phyloP scores from a whole-genome alignment of 1,139 yeast genomes.

The Yueomyces sp. region DNA sequence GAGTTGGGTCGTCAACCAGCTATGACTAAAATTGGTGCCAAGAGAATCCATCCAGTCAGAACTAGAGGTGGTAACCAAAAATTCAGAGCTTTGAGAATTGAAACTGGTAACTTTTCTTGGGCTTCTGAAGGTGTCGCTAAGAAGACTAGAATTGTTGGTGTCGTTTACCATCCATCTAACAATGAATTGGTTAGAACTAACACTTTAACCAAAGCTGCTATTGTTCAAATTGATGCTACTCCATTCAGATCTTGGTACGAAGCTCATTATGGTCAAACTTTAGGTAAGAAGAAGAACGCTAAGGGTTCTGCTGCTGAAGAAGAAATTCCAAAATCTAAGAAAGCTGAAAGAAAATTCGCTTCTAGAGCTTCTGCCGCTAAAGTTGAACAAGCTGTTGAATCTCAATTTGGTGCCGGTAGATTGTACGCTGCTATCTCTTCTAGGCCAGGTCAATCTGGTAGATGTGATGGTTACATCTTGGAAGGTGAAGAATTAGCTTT shows the following conservation, averaged over 20 bases:
- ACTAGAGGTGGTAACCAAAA: conserved; percentile 99
- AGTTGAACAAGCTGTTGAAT: conserved; percentile 81
- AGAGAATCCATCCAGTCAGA: conserved; percentile 98
- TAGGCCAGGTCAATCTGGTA: conserved; percentile 99
- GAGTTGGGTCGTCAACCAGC: conserved; percentile 99
- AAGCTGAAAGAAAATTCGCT: conserved; percentile 84
- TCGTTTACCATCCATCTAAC: conserved; percentile 98
- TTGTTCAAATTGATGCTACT: conserved; percentile 98
- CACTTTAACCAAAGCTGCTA: conserved; percentile 97
- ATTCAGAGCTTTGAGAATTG: conserved; percentile 99
- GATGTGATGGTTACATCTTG: conserved; percentile 99
- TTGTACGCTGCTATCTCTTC: conserved; percentile 97
- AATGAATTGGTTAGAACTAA: conserved; percentile 99
- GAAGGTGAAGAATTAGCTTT: conserved; percentile 99
- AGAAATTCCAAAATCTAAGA: conserved; percentile 57
- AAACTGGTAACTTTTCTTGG: conserved; percentile 99
- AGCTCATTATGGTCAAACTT: conserved; percentile 89
- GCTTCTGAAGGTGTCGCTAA: conserved; percentile 97
- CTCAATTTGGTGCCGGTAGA: conserved; percentile 98
- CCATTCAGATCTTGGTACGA: conserved; percentile 99
- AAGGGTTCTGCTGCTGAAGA: conserved; percentile 35
- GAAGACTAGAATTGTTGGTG: conserved; percentile 98
- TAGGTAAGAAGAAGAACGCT: conserved; percentile 56
- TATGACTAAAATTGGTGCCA: conserved; percentile 97
- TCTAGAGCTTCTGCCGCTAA: conserved; percentile 76